Conservation (phyloP, 345 rosid species). For the Eucalyptus leucophloia region DNA sequence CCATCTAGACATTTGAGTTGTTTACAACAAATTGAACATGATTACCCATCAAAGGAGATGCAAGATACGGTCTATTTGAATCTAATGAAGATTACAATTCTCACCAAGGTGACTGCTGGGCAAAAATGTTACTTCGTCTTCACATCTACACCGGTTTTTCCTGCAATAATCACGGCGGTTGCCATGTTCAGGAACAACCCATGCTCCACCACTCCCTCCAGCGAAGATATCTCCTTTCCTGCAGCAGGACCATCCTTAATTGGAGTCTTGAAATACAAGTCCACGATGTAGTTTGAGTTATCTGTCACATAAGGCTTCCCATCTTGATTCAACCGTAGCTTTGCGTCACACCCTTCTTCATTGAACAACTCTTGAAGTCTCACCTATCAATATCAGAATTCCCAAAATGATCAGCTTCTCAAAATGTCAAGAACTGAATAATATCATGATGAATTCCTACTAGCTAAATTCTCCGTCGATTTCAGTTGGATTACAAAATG, state of each 20-base stretch:
- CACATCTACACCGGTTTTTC: constrained; percentile 66
- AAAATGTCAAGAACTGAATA: background rate
- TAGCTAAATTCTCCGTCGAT: background rate
- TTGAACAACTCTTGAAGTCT: constrained; percentile 62
- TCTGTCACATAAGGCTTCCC: constrained; percentile 86
- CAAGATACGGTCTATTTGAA: background rate
- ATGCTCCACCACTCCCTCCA: constrained; percentile 95
- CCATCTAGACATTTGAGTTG: background rate
- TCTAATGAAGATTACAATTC: background rate
- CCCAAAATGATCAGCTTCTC: background rate
- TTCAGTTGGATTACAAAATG: background rate
- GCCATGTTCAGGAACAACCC: constrained; percentile 94
- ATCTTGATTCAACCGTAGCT: constrained; percentile 41
- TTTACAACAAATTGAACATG: background rate
- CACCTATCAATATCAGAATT: background rate
- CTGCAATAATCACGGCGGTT: constrained; percentile 82
- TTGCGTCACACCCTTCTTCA: constrained; percentile 63
- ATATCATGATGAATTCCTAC: background rate
- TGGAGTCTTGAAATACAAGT: constrained; percentile 76
- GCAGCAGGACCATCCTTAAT: constrained; percentile 63
- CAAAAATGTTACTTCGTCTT: constrained; percentile 47
- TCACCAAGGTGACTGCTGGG: background rate
- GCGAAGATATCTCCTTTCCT: constrained; percentile 62
- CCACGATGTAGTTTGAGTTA: constrained; percentile 73
- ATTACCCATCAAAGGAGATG: background rate